phyloP scores from a whole-genome alignment of 495 filamentous ascomycete species.

The Geoglossum glabrum region DNA sequence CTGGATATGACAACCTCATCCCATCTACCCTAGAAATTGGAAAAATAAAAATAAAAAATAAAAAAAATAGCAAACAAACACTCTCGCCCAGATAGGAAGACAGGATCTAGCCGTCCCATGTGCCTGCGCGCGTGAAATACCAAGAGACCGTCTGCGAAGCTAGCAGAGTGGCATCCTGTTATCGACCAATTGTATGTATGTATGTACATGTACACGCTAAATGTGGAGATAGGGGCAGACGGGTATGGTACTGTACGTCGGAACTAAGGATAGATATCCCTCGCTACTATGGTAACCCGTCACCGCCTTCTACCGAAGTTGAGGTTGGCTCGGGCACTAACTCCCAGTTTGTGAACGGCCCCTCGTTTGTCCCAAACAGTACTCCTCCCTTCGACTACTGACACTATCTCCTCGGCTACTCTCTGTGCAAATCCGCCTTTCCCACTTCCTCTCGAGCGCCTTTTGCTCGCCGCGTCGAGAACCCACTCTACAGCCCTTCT shows the following conservation, averaged over 20 bases:
- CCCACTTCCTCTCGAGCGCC: conserved; percentile 40
- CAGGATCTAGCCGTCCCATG: neutral
- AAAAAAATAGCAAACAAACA: too few species aligned
- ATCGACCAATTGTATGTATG: too few species aligned
- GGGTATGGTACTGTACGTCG: neutral
- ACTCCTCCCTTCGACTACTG: conserved; percentile 72
- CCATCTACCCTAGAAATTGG: too few species aligned
- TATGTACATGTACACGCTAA: neutral
- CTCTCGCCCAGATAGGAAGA: too few species aligned
- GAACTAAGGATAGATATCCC: neutral
- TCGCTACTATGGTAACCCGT: neutral
- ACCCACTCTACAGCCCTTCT: conserved; percentile 73
- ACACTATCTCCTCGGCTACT: conserved; percentile 71
- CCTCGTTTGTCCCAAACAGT: conserved; percentile 61
- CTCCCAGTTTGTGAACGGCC: conserved; percentile 51
- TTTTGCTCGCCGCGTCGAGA: conserved; percentile 54
- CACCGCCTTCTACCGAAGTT: conserved; percentile 7
- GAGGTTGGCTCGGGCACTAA: conserved; percentile 54
- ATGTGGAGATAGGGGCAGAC: neutral
- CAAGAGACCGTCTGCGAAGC: neutral
- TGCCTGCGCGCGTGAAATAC: neutral
- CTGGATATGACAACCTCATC: too few species aligned
- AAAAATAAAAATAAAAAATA: too few species aligned
- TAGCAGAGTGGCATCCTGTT: neutral
- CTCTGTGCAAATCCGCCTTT: conserved; percentile 45